Conservation (phyloP, 176 grass and related monocot species). For the Stipa capillata region DNA sequence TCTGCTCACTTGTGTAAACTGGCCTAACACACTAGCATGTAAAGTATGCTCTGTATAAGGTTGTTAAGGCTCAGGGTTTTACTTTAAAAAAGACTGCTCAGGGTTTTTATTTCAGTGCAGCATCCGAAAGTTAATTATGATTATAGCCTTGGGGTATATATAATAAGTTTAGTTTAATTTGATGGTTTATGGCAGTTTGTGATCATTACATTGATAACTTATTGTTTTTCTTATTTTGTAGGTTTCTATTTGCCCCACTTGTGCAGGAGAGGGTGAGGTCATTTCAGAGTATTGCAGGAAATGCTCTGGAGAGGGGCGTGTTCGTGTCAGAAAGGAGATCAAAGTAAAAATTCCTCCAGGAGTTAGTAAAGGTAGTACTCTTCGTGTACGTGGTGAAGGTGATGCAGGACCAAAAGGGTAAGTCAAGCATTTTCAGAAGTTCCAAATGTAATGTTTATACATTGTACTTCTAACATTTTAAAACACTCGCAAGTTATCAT, state of each 20-base stretch:
- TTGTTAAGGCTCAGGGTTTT: neutral
- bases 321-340: conserved; percentile 90
- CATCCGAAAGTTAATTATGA: neutral
- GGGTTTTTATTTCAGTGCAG: neutral
- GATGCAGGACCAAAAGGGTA: conserved; percentile 99
- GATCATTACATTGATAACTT: conserved; percentile 13
- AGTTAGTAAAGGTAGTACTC: conserved; percentile 97
- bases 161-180: conserved; percentile 13
- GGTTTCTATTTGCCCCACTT: conserved; percentile 94
- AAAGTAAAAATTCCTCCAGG: conserved; percentile 97
- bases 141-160: neutral
- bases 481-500: neutral
- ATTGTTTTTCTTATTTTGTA: conserved; percentile 21
- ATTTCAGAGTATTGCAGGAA: conserved; percentile 92
- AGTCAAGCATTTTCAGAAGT: conserved; percentile 9
- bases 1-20: neutral
- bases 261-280: conserved; percentile 72
- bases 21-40: neutral
- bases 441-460: conserved; percentile 4
- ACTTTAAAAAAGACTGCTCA: too few species aligned
- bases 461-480: neutral
- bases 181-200: conserved; percentile 9
- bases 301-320: conserved; percentile 88
- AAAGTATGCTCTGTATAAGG: conserved; percentile 12
- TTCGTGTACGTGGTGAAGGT: conserved; percentile 97